Evolutionary conservation across 192 early-diverging fungal genomes (phyloP), one percentile per base, ranked within the genome.

Genomic region (Spizellomyces sp.): DNA sequence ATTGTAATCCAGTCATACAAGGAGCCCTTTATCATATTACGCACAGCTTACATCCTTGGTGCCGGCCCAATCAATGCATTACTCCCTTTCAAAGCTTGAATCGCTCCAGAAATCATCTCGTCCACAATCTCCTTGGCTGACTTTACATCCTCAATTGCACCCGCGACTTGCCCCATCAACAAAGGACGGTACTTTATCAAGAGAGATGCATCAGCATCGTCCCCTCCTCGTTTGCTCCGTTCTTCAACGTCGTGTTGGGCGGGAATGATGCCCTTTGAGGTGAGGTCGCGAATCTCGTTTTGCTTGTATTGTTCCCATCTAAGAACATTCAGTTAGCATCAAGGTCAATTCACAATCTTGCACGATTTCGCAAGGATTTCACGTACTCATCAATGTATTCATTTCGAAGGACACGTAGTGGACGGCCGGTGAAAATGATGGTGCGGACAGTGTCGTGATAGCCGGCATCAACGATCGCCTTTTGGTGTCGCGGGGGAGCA

Each of bases 51-150:
- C 27, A 36, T 36, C 27, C 27, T 36, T 36, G 27, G 27, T 36
- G 27, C 27, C 48, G 27, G 27, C 27, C 27, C 27, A 36, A 36
- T 36, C 27, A 71, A 80, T 72, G 88, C 87, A 48, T 71, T 66
- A 12, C 78, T 21, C 48, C 69, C 10, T 60, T 73, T 70, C 67
- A 82, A 43, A 9, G 69, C 74, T 6, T 19, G n/a, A 4, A 83
- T 61, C 12, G 77, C 79, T 45, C 68, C 74, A 42, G 5, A 27
- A 7, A 82, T 71, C 69, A 82, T 82, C 19, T 83, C 80, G n/a
- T 83, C 80, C 9, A 83, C 70, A 55, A 83, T 83, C 48, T 79
- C 81, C 46, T 80, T 79, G 12, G 80, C 81, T n/a, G 81, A 76
- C 58, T 75, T 75, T 17, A 83, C 62, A 15, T 80, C 74, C 46